Base-by-base conservation (phyloP, 768 basidiomycete genomes). In the Tricholoma terreum region DNA sequence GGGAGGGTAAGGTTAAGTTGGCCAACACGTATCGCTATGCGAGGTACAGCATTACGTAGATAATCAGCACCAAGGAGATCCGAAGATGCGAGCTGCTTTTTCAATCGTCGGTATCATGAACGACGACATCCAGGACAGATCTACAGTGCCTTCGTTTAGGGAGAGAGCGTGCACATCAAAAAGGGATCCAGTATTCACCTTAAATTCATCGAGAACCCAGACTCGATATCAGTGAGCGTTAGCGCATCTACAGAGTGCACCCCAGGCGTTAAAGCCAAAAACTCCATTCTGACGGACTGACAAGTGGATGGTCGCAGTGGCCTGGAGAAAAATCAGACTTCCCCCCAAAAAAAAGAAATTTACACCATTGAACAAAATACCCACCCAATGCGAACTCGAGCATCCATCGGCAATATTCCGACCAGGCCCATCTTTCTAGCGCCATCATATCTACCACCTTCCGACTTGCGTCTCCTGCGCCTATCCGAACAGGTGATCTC, bases 201-300 rank as follows among this genome's bases (percentile, higher is more conserved):
- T 45, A 94, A 73, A 63, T 90, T 89, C 69, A 89, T 83, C 0
- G 84, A 77, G 66, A 82, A 85, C 0, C 85, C 86, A 6, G 85
- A 84, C 63, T 90, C 90, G 4, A 89, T 73, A 61, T 94, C 92
- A 1, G 85, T 87, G 52, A 94, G 72, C 1, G 84, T 85, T 52
- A 94, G 72, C 5, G 81, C 78, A 59, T 89, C 85, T 51, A 94
- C 80, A 2, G 85, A 77, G 65, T 94, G 91, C 2, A 93, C 84
- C 3, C 92, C 92, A 17, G 90, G 86, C 7, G 82, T 79, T 49
- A 94, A 74, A 2, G 92, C 91, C 46, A 94, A 72, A 64, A 94
- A 93, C 58, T 87, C 82, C 87, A 94, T 92, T 38, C 90, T 77
- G 22, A 94, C 89, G 17, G 89, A 90, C 68, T 94, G 92, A 66